A percentile compares a stretch with the other conserved stretches of the same genome.
phyloP scores from a whole-genome alignment of 331 rosid genomes.

The Quercus tomentella region DNA sequence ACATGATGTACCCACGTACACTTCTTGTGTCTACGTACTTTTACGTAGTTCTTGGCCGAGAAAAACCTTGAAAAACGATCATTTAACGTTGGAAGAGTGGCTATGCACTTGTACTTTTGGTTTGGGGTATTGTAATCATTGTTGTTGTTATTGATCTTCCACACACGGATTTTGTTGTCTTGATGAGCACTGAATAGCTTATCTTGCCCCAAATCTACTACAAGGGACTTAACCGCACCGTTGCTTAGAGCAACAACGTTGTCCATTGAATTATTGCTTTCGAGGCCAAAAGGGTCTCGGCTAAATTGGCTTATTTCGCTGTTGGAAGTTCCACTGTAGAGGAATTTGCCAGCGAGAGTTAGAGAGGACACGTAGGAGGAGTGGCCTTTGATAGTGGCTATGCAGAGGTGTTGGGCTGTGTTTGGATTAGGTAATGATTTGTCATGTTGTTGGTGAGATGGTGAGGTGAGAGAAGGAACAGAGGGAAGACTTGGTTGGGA shows the following conservation, averaged over 20 bases:
- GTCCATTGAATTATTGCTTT: not conserved
- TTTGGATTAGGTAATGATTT: not conserved
- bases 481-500: conserved; percentile 73
- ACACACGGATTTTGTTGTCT: conserved; percentile 49
- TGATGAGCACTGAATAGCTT: conserved; percentile 43
- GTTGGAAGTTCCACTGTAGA: conserved; percentile 35
- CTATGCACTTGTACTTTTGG: conserved; percentile 21
- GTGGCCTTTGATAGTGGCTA: conserved; percentile 30
- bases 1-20: conserved; percentile 53
- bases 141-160: conserved; percentile 37
- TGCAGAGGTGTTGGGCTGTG: conserved; percentile 21
- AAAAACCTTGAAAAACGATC: conserved; percentile 34
- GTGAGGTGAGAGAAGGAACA: conserved; percentile 55
- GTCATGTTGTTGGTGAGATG: not conserved
- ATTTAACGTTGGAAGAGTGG: conserved; percentile 39
- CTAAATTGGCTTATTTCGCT: conserved; percentile 19
- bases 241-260: conserved; percentile 8
- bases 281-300: conserved; percentile 18
- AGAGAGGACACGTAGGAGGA: conserved; percentile 37
- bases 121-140: not conserved
- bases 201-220: conserved; percentile 4
- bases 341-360: conserved; percentile 29
- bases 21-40: conserved; percentile 43
- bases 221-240: conserved; percentile 30
- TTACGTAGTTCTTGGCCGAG: conserved; percentile 31